A percentile compares a stretch with the other conserved stretches of the same genome.
These are phyloP conservation scores for Ganoderma boninense DNA, from an alignment of 1,284 basidiomycete species.

Conservation along the genomic window DNA sequence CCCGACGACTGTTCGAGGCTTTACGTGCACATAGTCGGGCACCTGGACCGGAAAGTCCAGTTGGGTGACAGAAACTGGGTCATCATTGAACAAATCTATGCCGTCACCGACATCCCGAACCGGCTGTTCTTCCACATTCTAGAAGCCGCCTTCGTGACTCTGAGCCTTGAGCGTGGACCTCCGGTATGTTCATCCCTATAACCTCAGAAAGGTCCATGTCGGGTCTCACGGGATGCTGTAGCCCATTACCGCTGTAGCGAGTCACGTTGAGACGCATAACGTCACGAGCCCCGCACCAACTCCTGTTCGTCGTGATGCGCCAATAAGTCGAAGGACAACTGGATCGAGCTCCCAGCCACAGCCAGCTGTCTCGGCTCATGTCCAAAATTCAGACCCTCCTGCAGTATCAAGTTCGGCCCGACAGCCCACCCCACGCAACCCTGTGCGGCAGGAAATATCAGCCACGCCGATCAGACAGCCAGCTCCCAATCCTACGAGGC, in stretches of 20 bases:
- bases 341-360: background rate
- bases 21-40: conserved; percentile 40
- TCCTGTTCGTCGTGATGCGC: background rate
- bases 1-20: conserved; percentile 4
- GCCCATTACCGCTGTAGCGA: background rate
- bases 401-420: background rate
- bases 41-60: conserved; percentile 12
- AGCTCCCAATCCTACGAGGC: background rate
- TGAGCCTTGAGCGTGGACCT: conserved; percentile 46
- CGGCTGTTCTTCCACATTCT: conserved; percentile 67
- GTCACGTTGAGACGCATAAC: background rate
- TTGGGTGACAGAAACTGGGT: conserved; percentile 45
- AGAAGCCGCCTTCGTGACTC: conserved; percentile 56
- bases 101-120: conserved; percentile 57
- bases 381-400: background rate
- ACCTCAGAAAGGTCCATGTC: background rate
- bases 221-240: background rate
- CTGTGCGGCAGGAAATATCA: background rate
- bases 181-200: conserved; percentile 28
- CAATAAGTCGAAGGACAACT: background rate
- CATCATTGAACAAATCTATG: conserved; percentile 55
- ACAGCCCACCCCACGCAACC: background rate
- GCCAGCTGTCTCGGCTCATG: background rate
- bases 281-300: background rate
- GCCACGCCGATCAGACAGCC: background rate